Evolutionary conservation across 2,329 filamentous ascomycete species (phyloP), one percentile per base, ranked within the genome.

Genomic region (Arthrinium phaeospermum): DNA sequence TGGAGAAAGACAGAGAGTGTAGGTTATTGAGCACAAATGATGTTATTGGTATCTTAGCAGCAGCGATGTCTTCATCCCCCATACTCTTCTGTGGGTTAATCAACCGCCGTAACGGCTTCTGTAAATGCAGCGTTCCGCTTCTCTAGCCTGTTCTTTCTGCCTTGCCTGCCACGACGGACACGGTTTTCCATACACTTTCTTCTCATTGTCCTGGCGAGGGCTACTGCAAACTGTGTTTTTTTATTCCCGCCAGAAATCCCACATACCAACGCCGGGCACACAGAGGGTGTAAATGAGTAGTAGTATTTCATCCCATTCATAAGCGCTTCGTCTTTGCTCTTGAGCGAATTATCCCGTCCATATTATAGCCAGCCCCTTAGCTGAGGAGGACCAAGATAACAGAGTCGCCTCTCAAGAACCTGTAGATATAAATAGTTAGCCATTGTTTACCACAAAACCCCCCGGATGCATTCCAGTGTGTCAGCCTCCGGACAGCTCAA

Each of bases 361-460:
- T 57, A n/a, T 27, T 41, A 22, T 22, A 24, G 22, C 19, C 30
- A n/a, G 10, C 34, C 34, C 34, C 13, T 86, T 87, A 96, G 86
- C 93, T 96, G 80, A 97, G 87, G 78, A 97, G 86, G 73, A 97
- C 94, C 77, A 97, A 86, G 79, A 97, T 96, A 76, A 97, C 94
- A 67, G 93, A 95, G 81, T 97, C 94, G 73, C 94, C 94, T 82
- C 94, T 88, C 76, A 97, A 84, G 83, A 97, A 97, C 90, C 93
- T 95, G 77, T 73, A 44, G 71, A 24, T 74, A 49, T 61, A 72
- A 74, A 73, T 41, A 10, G 53, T 57, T 64, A 64, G 57, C 57
- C 57, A 41, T 41, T 41, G 57, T 7, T n/a, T 12, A 49, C 7
- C 19, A 49, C n/a, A 10, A 10, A 30, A 8, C 8, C 4, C 27